Conservation (phyloP, 2,329 filamentous ascomycete species). For the Podosphaera xanthii region DNA sequence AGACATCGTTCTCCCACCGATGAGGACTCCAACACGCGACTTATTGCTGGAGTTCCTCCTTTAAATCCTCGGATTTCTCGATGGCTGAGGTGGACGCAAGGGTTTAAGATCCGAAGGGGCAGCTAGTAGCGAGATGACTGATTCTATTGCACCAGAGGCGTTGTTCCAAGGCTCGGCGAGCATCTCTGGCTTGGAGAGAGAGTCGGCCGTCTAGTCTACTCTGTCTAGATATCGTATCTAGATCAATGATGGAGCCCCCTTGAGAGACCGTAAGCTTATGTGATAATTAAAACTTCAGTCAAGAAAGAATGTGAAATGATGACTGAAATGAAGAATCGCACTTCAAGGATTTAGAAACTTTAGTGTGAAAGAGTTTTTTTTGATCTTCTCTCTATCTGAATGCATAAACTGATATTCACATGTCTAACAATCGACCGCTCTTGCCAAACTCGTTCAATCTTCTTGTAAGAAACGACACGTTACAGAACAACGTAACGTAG, state of each 20-base stretch:
- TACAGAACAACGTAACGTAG: too few relatives aligned
- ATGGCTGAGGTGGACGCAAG: background rate
- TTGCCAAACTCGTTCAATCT: too few relatives aligned
- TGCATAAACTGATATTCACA: too few relatives aligned
- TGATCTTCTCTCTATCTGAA: too few relatives aligned
- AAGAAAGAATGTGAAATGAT: too few relatives aligned
- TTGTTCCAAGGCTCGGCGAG: background rate
- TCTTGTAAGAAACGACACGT: too few relatives aligned
- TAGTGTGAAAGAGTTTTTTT: too few relatives aligned
- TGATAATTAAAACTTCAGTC: too few relatives aligned
- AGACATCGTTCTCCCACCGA: background rate
- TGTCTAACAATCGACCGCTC: too few relatives aligned
- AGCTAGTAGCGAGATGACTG: background rate
- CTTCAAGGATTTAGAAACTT: too few relatives aligned
- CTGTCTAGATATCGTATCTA: background rate
- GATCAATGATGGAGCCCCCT: background rate
- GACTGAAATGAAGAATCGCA: too few relatives aligned
- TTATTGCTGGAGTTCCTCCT: background rate
- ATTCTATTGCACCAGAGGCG: background rate
- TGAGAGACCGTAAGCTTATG: background rate
- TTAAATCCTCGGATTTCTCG: background rate
- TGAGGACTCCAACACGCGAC: too few relatives aligned
- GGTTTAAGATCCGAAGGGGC: background rate
- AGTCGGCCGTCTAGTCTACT: background rate
- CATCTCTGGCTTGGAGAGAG: background rate